These are phyloP conservation scores for Neurospora africana DNA, from an alignment of 495 filamentous ascomycete species.

Conservation along the genomic window DNA sequence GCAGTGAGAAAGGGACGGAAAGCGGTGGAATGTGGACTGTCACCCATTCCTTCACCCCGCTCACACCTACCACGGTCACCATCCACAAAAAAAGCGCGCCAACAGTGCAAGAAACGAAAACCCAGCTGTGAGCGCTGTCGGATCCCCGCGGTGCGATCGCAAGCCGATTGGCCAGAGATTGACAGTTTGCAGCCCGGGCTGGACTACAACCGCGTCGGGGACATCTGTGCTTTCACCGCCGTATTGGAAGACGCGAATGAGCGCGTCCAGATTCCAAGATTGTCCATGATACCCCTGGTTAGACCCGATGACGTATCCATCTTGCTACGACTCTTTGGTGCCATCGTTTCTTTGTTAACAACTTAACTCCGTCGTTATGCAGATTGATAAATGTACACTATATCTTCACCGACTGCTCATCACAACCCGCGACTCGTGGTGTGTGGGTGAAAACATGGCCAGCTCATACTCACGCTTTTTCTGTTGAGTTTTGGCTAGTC, in stretches of 20 bases:
- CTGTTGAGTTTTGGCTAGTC: not conserved
- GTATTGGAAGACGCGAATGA: not conserved
- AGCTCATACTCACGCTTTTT: not conserved
- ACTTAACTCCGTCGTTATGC: not conserved
- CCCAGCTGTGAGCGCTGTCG: not conserved
- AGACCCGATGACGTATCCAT: not conserved
- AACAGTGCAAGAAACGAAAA: not conserved
- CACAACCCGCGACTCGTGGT: not conserved
- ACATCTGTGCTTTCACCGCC: not conserved
- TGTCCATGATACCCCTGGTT: not conserved
- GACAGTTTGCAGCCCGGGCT: not conserved
- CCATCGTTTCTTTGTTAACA: not conserved
- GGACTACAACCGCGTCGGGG: not conserved
- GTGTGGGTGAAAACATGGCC: not conserved
- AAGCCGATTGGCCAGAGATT: not conserved
- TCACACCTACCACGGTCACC: not conserved
- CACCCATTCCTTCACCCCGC: not conserved
- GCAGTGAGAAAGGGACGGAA: not conserved
- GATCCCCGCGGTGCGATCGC: not conserved
- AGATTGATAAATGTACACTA: not conserved
- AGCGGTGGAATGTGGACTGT: not conserved
- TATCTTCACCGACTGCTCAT: not conserved
- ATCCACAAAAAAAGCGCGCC: not conserved
- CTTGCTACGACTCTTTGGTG: not conserved
- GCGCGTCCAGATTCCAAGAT: not conserved